Conservation (phyloP, 108 stramenopile genomes). For the Mediolabrus comicus region DNA sequence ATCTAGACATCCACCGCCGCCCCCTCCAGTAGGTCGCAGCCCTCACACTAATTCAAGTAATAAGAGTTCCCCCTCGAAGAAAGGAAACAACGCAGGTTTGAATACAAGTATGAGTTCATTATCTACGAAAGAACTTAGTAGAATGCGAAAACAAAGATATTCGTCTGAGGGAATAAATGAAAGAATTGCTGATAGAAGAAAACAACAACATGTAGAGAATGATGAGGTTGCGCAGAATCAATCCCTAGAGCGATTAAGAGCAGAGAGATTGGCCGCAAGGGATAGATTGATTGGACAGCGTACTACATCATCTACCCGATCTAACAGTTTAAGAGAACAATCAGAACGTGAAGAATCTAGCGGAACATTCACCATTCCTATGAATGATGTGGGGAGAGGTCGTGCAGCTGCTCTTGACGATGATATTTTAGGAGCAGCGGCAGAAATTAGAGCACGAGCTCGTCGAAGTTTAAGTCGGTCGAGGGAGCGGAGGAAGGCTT, state of each 20-base stretch:
- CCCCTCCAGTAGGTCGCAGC: slow-evolving; percentile 1
- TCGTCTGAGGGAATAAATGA: slow-evolving; percentile 8
- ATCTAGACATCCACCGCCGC: slow-evolving; percentile 13
- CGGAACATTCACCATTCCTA: slow-evolving; percentile 5
- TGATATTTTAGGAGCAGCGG: slow-evolving; percentile 38
- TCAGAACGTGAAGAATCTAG: slow-evolving; percentile 29
- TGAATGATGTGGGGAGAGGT: slow-evolving; percentile 10
- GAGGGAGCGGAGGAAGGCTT: slow-evolving; percentile 27
- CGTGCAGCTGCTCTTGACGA: background rate
- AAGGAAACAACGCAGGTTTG: background rate
- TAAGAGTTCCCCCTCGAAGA: background rate
- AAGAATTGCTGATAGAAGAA: background rate
- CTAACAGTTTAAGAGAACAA: background rate
- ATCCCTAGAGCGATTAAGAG: slow-evolving; percentile 8
- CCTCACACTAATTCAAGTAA: background rate
- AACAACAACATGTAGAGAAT: slow-evolving; percentile 13
- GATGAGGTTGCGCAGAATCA: slow-evolving; percentile 7
- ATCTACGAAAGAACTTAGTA: slow-evolving; percentile 29
- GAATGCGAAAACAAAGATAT: slow-evolving; percentile 5
- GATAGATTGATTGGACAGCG: background rate
- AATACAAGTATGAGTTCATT: slow-evolving; percentile 1
- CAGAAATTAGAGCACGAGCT: slow-evolving; percentile 32
- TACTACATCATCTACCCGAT: background rate
- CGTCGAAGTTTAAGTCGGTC: slow-evolving; percentile 34
- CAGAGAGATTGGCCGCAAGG: slow-evolving; percentile 4